These are phyloP conservation scores for Rhamnella rubrinervis DNA, from an alignment of 331 rosid species.

Conservation along the genomic window DNA sequence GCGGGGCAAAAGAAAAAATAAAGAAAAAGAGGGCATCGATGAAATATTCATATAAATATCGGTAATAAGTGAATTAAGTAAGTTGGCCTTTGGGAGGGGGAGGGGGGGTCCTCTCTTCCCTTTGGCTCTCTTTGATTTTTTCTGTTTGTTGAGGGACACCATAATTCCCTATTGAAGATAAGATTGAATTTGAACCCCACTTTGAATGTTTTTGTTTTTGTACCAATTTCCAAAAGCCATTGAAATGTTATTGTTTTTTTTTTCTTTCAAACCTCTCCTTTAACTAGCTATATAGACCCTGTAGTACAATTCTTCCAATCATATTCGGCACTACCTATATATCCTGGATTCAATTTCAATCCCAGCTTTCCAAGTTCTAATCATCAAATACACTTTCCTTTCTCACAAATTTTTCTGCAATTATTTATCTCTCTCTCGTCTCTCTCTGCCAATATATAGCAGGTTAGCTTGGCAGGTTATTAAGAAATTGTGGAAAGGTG, in stretches of 20 bases:
- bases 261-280: neutral
- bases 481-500: no score
- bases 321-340: slow-evolving; percentile 25
- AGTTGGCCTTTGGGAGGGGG: no score
- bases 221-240: slow-evolving; percentile 20
- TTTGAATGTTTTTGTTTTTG: slow-evolving; percentile 21
- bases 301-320: slow-evolving; percentile 17
- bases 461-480: no score
- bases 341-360: slow-evolving; percentile 12
- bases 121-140: slow-evolving; percentile 1
- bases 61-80: no score
- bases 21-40: no score
- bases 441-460: no score
- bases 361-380: slow-evolving; percentile 20
- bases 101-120: slow-evolving; percentile 24
- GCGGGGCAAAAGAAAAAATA: neutral
- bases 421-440: neutral
- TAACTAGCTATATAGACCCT: slow-evolving; percentile 6
- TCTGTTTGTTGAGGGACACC: slow-evolving; percentile 30
- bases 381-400: slow-evolving; percentile 21
- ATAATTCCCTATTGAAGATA: slow-evolving; percentile 31
- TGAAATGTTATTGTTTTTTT: neutral
- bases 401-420: neutral
- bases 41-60: no score
- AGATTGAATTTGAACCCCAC: slow-evolving; percentile 46